These are phyloP conservation scores for Aspergillus mulundensis DNA, from an alignment of 495 filamentous ascomycete genomes.

Conservation along the genomic window DNA sequence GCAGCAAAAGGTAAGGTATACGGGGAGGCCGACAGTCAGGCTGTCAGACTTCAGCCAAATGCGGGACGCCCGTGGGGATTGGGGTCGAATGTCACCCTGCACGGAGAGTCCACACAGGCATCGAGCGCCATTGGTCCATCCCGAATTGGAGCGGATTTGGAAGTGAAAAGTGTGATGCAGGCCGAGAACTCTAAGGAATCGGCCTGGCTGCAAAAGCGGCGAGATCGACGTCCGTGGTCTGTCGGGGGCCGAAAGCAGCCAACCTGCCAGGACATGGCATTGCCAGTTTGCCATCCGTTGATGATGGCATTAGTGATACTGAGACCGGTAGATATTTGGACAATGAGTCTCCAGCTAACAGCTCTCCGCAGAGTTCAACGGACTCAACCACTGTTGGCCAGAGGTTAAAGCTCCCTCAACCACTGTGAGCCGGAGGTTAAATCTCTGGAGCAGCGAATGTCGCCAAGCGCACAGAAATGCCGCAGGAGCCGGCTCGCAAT, in stretches of 20 bases:
- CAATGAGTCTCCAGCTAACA: no score
- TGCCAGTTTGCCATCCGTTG: no score
- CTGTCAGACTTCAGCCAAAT: not conserved
- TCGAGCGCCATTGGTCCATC: not conserved
- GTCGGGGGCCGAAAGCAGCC: no score
- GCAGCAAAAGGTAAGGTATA: no score
- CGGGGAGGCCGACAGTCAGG: not conserved
- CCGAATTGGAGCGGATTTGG: not conserved
- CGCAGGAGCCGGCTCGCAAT: not conserved
- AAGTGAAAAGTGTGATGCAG: not conserved
- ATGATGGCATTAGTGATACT: no score
- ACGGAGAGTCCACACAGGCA: conserved; percentile 1
- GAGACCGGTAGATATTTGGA: no score
- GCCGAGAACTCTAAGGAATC: not conserved
- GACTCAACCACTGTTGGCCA: no score
- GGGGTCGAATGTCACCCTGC: not conserved
- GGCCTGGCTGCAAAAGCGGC: not conserved
- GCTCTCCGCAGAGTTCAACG: no score
- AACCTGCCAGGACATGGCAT: no score
- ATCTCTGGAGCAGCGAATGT: no score
- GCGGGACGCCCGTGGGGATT: conserved; percentile 4
- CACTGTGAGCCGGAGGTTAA: no score
- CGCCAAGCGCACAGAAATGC: not conserved
- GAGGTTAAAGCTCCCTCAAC: no score
- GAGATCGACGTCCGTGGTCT: not conserved